Evolutionary conservation across 2,329 filamentous ascomycete species (phyloP), one percentile per base, ranked within the genome.

Genomic region (Ascochyta koolunga): DNA sequence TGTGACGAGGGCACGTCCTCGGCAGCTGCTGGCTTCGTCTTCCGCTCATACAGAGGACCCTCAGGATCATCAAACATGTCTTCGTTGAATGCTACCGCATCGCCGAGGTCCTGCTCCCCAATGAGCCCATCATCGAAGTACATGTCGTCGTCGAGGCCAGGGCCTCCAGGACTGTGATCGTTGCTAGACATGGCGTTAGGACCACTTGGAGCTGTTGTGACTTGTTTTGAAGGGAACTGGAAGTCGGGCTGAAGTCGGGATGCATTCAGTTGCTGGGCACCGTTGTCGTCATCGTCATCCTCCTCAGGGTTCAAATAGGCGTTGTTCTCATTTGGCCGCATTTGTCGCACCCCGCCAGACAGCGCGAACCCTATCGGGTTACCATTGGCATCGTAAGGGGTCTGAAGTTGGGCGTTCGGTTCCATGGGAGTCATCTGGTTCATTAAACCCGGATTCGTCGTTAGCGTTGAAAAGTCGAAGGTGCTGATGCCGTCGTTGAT

Each of bases 71-170:
- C 89, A 66, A 91, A 91, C 13, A 90, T 81, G 5, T 86, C 88
- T 69, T 91, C 89, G 56, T 91, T 88, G 68, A 91, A 90, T 1
- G 82, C 78, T 0, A 78, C 77, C 1, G 79, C 79, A 24, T 87
- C 83, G 5, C 72, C 66, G 8, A 65, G 68, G 16, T 79, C 80
- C 65, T 84, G 73, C 52, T 80, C 81, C 42, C 83, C 80, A 13
- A 82, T 79, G 61, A 85, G 73, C 2, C 86, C 87, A 65, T 86
- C 86, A 58, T 89, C 86, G 65, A 88, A 91, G 69, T 90, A 90
- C 25, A 90, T 76, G 59, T 90, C 88, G 60, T 84, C 81, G 19
- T 44, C 74, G 15, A 72, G 59, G 41, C 64, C 62, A 11, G 58
- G n/a, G 2, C 54, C 38, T 16, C 37, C 54, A 25, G 55, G 50